Percentiles rank a stretch among this genome's conserved stretches.
These are phyloP conservation scores for Suillus subalutaceus DNA, from an alignment of 768 basidiomycete genomes.

Conservation along the genomic window DNA sequence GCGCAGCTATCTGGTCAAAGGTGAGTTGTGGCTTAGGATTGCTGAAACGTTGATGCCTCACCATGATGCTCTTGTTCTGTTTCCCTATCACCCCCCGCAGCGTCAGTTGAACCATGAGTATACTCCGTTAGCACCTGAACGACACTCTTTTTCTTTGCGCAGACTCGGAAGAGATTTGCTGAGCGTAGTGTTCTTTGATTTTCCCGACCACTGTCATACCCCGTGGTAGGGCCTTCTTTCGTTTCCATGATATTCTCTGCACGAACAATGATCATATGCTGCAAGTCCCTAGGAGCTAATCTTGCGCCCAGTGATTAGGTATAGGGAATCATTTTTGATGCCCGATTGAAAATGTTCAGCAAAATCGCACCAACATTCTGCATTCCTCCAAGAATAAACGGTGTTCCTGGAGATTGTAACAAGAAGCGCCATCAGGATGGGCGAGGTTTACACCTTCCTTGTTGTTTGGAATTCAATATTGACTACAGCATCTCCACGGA, in stretches of 20 bases:
- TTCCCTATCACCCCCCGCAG: background rate
- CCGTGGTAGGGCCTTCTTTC: slow-evolving; percentile 1
- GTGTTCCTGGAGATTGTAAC: slow-evolving; percentile 29
- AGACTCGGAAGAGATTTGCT: background rate
- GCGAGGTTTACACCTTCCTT: too few species aligned
- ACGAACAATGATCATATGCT: slow-evolving; percentile 14
- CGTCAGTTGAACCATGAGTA: background rate
- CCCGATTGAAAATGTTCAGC: slow-evolving; percentile 20
- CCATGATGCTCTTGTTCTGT: background rate
- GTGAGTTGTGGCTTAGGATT: background rate
- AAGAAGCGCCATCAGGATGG: slow-evolving; percentile 36
- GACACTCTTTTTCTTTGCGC: background rate
- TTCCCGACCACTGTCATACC: background rate
- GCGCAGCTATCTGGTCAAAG: background rate
- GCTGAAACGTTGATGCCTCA: background rate
- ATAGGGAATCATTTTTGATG: slow-evolving; percentile 20
- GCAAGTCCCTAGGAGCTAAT: slow-evolving; percentile 34
- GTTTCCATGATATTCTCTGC: slow-evolving; percentile 4
- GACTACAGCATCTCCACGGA: too few species aligned
- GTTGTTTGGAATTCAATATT: too few species aligned
- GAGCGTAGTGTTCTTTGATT: slow-evolving; percentile 22
- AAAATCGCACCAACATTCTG: slow-evolving; percentile 34
- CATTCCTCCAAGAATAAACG: slow-evolving; percentile 32
- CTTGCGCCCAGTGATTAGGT: slow-evolving; percentile 36
- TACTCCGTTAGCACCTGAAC: background rate